Conservation (phyloP, 768 basidiomycete species). For the Tulasnella calospora region DNA sequence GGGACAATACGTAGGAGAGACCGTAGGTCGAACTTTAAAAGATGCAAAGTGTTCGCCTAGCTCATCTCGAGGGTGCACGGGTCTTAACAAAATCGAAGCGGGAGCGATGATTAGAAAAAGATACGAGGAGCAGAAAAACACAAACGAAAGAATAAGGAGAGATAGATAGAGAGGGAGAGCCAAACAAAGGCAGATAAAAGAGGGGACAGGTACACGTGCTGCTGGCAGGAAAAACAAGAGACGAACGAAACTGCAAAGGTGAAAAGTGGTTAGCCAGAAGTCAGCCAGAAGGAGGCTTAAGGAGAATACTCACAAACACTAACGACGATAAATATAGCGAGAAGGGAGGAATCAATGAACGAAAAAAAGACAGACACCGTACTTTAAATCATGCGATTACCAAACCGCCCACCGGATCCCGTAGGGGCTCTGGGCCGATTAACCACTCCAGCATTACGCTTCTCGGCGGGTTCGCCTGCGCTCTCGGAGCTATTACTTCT, state of each 20-base stretch:
- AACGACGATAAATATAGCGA: not conserved
- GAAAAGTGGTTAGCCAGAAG: not conserved
- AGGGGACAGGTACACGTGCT: not conserved
- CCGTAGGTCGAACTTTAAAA: too few species aligned
- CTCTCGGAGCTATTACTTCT: not conserved
- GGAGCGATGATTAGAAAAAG: not conserved
- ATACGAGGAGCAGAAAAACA: not conserved
- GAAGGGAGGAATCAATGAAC: not conserved
- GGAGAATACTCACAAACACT: not conserved
- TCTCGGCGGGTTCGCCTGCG: not conserved
- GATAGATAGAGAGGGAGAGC: not conserved
- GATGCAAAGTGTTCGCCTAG: too few species aligned
- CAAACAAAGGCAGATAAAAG: not conserved
- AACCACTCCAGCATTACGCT: not conserved
- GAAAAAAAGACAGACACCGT: not conserved
- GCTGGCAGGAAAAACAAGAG: not conserved
- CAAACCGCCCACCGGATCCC: constrained; percentile 5
- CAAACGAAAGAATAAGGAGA: not conserved
- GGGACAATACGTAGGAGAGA: too few species aligned
- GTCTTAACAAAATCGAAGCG: not conserved
- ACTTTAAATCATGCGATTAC: not conserved
- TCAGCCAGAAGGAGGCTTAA: not conserved
- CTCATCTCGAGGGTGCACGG: not conserved
- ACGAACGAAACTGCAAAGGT: not conserved
- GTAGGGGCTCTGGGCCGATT: constrained; percentile 12